Evolutionary conservation across 495 filamentous ascomycete species (phyloP), one percentile per base, ranked within the genome.

Genomic region (Penicillium macrosclerotiorum): DNA sequence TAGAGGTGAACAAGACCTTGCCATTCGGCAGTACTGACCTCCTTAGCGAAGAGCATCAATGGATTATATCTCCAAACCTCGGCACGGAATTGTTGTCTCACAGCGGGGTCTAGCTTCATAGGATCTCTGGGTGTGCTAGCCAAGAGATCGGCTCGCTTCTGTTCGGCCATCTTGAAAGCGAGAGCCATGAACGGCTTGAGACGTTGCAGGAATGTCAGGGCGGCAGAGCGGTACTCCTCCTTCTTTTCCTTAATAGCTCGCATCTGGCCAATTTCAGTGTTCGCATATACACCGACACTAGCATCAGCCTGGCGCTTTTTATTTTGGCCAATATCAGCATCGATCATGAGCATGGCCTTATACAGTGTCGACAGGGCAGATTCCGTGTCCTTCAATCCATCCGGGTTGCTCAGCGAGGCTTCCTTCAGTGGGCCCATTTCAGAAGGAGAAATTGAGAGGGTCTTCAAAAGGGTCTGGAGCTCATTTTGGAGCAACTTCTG

Each of bases 341-440:
- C 91, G 42, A 96, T 96, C 47, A 88, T 96, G 47, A 85, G 70
- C 85, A 97, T 90, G n/a, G 92, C 92, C 57, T 89, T 92, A 63
- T 90, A 96, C 9, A 97, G 68, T 8, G 81, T 84, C n/a, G 89
- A 77, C 11, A 96, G 72, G 0, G 87, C 78, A 9, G 65, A 44
- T 63, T 97, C 92, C 13, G 92, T 86, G 13, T 85, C 79, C 49
- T 81, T 80, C 7, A 97, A 66, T 5, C 88, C 89, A 18, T 77
- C 66, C 0, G 77, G 63, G 17, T 78, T 85, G 49, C 85, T 87
- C 6, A 96, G 71, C 6, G 88, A 88, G 12, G 84, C 85, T 33
- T 83, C 77, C 42, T 79, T 82, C 30, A 97, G 74, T 7, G 87
- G 77, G 16, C 80, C 78, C 16, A 97, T 74, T 47, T 94, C 82